phyloP scores from a whole-genome alignment of 176 grass and related monocot genomes.

The Puya raimondii region DNA sequence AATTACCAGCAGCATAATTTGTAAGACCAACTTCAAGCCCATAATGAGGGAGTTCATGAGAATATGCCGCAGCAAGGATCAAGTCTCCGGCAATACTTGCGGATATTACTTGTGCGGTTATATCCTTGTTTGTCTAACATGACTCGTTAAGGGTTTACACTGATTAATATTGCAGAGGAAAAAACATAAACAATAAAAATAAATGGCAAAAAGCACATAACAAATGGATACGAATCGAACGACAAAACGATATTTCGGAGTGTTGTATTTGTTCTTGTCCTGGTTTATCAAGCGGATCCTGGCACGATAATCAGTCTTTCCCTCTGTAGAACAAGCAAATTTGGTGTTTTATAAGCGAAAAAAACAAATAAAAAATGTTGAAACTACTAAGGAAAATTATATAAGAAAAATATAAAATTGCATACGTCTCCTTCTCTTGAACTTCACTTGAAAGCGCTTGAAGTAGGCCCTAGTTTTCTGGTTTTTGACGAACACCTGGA shows the following conservation, averaged over 20 bases:
- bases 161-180: no score
- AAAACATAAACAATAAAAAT: not conserved
- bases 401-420: no score
- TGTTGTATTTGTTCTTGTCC: conserved; percentile 74
- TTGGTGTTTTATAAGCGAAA: not conserved
- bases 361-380: not conserved
- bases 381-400: not conserved
- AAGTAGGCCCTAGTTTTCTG: conserved; percentile 52
- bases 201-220: no score
- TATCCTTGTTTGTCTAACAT: conserved; percentile 48
- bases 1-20: conserved; percentile 59
- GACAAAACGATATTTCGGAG: conserved; percentile 53
- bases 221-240: conserved; percentile 49
- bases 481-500: conserved; percentile 38
- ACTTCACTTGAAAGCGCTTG: conserved; percentile 74
- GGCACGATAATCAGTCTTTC: conserved; percentile 62
- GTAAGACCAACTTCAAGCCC: conserved; percentile 71
- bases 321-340: conserved; percentile 24
- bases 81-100: conserved; percentile 52
- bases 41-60: conserved; percentile 50
- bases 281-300: conserved; percentile 61
- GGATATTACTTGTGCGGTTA: conserved; percentile 38
- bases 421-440: conserved; percentile 52
- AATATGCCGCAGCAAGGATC: conserved; percentile 49
- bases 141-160: conserved; percentile 16